Conservation (phyloP, 306 rosid species). For the Trifolium repens region DNA sequence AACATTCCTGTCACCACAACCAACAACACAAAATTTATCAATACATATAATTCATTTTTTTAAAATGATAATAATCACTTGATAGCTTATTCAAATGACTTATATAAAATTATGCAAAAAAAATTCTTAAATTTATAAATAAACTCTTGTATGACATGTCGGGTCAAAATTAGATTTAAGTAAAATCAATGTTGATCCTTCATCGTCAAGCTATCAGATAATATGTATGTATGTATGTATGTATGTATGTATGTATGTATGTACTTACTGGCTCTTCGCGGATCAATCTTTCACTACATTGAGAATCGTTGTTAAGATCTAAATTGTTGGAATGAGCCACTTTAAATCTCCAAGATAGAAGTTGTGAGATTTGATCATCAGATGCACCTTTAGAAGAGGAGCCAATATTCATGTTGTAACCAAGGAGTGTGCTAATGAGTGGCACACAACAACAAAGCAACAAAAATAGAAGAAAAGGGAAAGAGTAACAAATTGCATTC, state of each 20-base stretch:
- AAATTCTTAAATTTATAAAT: not conserved
- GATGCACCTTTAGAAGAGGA: conserved; percentile 75
- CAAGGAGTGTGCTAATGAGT: conserved; percentile 65
- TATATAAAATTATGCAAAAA: not conserved
- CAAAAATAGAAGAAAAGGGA: conserved; percentile 82
- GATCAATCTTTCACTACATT: conserved; percentile 44
- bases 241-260: not conserved
- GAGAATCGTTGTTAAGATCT: conserved; percentile 41
- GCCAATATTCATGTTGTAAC: conserved; percentile 81
- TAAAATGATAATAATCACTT: not conserved
- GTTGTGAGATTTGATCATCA: conserved; percentile 78
- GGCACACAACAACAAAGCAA: conserved; percentile 88
- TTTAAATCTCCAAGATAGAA: conserved; percentile 70
- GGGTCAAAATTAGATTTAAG: not conserved
- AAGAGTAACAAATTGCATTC: conserved; percentile 93
- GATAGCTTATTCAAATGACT: not conserved
- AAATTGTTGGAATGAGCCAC: conserved; percentile 42
- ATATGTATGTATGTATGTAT: not conserved
- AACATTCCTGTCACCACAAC: conserved; percentile 68
- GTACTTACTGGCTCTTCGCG: conserved; percentile 76
- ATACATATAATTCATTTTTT: no score
- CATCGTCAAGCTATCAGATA: not conserved
- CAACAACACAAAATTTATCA: conserved; percentile 19
- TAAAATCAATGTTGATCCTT: not conserved
- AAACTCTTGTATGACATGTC: not conserved